Percentiles rank a stretch among this genome's conserved stretches.
phyloP scores from a whole-genome alignment of 2,329 filamentous ascomycete genomes.

The Samsoniella hepiali region DNA sequence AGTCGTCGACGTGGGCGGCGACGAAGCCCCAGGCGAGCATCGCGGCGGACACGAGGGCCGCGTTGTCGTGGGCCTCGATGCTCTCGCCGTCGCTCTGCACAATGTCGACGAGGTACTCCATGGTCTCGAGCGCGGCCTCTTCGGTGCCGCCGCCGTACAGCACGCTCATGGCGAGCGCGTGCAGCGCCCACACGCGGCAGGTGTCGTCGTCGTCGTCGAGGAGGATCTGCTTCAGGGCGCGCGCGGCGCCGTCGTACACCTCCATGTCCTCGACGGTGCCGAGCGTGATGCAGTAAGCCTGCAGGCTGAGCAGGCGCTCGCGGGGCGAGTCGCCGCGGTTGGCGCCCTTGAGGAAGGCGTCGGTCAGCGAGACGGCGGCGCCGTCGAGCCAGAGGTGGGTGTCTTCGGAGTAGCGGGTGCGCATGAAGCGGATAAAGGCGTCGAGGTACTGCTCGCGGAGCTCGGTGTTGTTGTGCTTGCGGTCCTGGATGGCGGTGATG shows the following conservation, averaged over 20 bases:
- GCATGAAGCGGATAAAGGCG: slow-evolving; percentile 49
- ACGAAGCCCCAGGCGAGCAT: slow-evolving; percentile 78
- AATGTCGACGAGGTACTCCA: slow-evolving; percentile 74
- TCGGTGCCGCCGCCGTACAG: slow-evolving; percentile 72
- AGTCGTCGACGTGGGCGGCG: slow-evolving; percentile 71
- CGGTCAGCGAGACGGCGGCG: slow-evolving; percentile 54
- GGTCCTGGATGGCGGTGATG: slow-evolving; percentile 66
- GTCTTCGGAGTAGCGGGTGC: slow-evolving; percentile 36
- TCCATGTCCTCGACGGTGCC: slow-evolving; percentile 60
- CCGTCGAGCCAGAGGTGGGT: slow-evolving; percentile 49
- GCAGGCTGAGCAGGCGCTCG: slow-evolving; percentile 68
- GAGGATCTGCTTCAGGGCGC: slow-evolving; percentile 35
- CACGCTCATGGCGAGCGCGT: slow-evolving; percentile 67
- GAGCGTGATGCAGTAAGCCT: slow-evolving; percentile 67
- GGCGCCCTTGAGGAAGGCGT: slow-evolving; percentile 68
- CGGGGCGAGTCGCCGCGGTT: slow-evolving; percentile 64
- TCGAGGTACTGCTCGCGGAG: slow-evolving; percentile 55
- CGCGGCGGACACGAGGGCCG: slow-evolving; percentile 67
- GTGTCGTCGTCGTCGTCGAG: slow-evolving; percentile 60
- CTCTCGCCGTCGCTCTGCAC: slow-evolving; percentile 74
- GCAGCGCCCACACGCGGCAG: slow-evolving; percentile 66
- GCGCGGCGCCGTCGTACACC: slow-evolving; percentile 30
- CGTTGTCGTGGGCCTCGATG: slow-evolving; percentile 68
- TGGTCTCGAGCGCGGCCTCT: slow-evolving; percentile 65
- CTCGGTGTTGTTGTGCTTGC: slow-evolving; percentile 73